These are phyloP conservation scores for Suillus subaureus DNA, from an alignment of 768 basidiomycete species.

Conservation along the genomic window DNA sequence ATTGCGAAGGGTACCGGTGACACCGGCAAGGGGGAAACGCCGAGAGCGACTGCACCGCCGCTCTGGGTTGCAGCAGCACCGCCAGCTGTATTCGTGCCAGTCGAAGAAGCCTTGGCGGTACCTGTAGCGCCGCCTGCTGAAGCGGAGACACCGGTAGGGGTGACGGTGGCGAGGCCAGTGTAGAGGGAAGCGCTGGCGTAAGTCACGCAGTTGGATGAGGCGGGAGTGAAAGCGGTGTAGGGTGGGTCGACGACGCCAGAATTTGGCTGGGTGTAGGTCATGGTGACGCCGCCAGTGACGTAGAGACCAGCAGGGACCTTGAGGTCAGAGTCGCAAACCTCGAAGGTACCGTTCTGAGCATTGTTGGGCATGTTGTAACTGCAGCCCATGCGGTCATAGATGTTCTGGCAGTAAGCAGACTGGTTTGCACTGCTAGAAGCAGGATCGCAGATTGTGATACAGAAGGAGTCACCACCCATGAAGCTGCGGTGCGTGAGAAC, in stretches of 20 bases:
- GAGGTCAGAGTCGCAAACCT: slow-evolving; percentile 65
- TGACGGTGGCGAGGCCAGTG: slow-evolving; percentile 23
- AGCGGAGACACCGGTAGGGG: slow-evolving; percentile 2
- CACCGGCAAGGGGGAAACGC: slow-evolving; percentile 34
- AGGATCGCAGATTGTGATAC: slow-evolving; percentile 74
- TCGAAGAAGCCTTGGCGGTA: slow-evolving; percentile 6
- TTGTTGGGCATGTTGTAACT: slow-evolving; percentile 71
- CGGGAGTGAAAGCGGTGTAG: slow-evolving; percentile 42
- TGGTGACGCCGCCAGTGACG: slow-evolving; percentile 39
- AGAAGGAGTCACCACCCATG: slow-evolving; percentile 67
- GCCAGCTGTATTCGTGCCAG: slow-evolving; percentile 19
- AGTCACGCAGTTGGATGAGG: slow-evolving; percentile 48
- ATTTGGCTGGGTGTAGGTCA: slow-evolving; percentile 47
- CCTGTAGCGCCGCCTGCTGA: background rate
- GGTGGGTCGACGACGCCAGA: slow-evolving; percentile 36
- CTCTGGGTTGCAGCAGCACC: slow-evolving; percentile 18
- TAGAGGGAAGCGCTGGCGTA: slow-evolving; percentile 40
- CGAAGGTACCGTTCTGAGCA: slow-evolving; percentile 60
- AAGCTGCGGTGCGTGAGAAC: slow-evolving; percentile 49
- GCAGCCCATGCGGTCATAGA: slow-evolving; percentile 74
- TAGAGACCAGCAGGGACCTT: slow-evolving; percentile 64
- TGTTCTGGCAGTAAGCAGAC: slow-evolving; percentile 64
- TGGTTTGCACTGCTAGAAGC: slow-evolving; percentile 40
- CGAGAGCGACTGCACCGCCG: slow-evolving; percentile 26
- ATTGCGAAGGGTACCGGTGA: slow-evolving; percentile 40